phyloP scores from a whole-genome alignment of 805 yeast genomes.

The Kuraishia piskuri region DNA sequence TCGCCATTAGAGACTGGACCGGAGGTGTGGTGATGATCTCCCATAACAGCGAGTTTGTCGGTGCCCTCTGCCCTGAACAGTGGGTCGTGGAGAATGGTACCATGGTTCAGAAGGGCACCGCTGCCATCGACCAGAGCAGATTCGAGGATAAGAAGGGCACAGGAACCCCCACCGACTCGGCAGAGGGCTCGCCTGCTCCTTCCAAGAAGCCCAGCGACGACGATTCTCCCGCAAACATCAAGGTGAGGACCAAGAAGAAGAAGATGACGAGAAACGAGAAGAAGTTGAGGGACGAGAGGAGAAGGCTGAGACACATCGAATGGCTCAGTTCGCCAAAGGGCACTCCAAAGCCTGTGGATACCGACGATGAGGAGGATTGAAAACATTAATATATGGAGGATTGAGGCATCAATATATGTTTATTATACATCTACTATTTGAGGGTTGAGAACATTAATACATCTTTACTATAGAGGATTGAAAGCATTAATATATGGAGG shows the following conservation, averaged over 20 bases:
- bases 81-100: conserved; percentile 95
- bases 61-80: conserved; percentile 96
- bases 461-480: too few relatives aligned
- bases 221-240: conserved; percentile 93
- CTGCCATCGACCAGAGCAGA: conserved; percentile 64
- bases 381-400: too few relatives aligned
- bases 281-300: conserved; percentile 85
- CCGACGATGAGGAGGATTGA: conserved; percentile 79
- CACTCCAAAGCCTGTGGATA: conserved; percentile 88
- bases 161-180: conserved; percentile 23
- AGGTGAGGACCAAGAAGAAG: conserved; percentile 89
- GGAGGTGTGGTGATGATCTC: conserved; percentile 99
- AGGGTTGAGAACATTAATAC: too few relatives aligned
- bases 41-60: conserved; percentile 93
- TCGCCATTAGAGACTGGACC: conserved; percentile 95
- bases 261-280: conserved; percentile 95
- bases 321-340: conserved; percentile 98
- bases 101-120: conserved; percentile 76
- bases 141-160: conserved; percentile 72
- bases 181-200: conserved; percentile 38
- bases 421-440: too few relatives aligned
- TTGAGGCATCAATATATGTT: too few relatives aligned
- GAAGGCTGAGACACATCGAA: conserved; percentile 87
- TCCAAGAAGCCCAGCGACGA: conserved; percentile 51
- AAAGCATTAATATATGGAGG: too few relatives aligned